Conservation (phyloP, 495 filamentous ascomycete genomes). For the Xylaria palmicola region DNA sequence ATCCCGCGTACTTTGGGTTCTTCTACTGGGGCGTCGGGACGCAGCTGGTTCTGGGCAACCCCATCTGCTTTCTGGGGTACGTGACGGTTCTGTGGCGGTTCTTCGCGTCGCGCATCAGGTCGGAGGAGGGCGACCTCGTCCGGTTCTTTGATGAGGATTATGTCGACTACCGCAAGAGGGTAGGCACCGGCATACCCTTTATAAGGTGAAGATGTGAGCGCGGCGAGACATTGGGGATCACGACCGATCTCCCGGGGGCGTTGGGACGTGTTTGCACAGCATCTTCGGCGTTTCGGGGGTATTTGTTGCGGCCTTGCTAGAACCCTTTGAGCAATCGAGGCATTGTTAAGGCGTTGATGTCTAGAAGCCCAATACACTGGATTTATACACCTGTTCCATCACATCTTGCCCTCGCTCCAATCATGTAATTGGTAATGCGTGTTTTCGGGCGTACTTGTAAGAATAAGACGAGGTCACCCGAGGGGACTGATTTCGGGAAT, state of each 20-base stretch:
- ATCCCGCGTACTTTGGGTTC: constrained; percentile 95
- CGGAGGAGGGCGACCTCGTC: constrained; percentile 76
- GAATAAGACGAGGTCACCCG: background rate
- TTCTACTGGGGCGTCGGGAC: constrained; percentile 98
- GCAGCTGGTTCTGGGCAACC: constrained; percentile 85
- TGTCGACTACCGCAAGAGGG: constrained; percentile 62
- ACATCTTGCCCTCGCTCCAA: background rate
- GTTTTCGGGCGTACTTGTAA: background rate
- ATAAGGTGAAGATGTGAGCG: constrained; percentile 42
- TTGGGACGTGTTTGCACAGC: background rate
- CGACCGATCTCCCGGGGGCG: background rate
- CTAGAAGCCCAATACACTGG: background rate
- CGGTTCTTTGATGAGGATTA: constrained; percentile 87
- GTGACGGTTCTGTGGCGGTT: constrained; percentile 77
- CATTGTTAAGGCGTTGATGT: background rate
- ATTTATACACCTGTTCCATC: background rate
- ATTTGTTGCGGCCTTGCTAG: no score
- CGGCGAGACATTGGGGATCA: no score
- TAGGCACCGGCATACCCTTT: constrained; percentile 73
- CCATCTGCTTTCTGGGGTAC: constrained; percentile 73
- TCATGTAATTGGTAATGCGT: background rate
- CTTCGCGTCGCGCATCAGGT: constrained; percentile 69
- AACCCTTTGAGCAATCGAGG: background rate
- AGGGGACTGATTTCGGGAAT: no score
- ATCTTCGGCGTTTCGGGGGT: background rate